Evolutionary conservation across 1,139 yeast genomes (phyloP), one percentile per base, ranked within the genome.

Genomic region (Debaryomyces sp.): DNA sequence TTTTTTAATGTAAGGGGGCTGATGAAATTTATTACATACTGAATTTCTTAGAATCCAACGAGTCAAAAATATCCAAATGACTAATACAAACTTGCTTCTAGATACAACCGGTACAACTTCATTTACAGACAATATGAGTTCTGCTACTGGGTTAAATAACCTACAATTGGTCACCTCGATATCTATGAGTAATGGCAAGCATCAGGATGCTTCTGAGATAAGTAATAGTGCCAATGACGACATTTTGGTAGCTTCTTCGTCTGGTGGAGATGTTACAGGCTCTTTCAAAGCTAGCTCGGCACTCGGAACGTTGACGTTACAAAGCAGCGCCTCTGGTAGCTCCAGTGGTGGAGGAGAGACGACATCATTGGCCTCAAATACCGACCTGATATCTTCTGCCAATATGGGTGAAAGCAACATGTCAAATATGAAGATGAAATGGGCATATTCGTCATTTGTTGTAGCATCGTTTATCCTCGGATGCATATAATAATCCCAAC

Each of bases 231-330:
- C 38, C 22, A 35, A 34, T n/a, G 43, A 44, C 17, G 50, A 41
- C 22, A 41, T 48, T 7, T 35, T 41, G n/a, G 22, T 41, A 3
- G 43, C 43, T 17, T 41, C 43, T 9, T 41, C 43, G 26, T 41
- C 43, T 6, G 23, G 46, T 5, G 37, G 9, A n/a, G 47, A 33
- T 17, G 50, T 40, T 13, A 34, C 50, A 13, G 50, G 43, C 9
- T 46, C 49, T 12, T 46, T 47, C 17, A 39, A 29, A 13, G 50
- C 41, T n/a, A 47, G 46, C 18, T 47, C 50, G 3, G 48, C 44
- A 27, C 27, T 49, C 34, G 48, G 39, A 17, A 44, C 46, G 3
- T 44, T 49, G 29, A 49, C 50, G 5, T 43, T 49, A 33, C 29
- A 41, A 18, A 39, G 40, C 29, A 27, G 44, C 13, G 38, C 12